Conservation (phyloP, 768 basidiomycete species). For the Termitomyces sp. region DNA sequence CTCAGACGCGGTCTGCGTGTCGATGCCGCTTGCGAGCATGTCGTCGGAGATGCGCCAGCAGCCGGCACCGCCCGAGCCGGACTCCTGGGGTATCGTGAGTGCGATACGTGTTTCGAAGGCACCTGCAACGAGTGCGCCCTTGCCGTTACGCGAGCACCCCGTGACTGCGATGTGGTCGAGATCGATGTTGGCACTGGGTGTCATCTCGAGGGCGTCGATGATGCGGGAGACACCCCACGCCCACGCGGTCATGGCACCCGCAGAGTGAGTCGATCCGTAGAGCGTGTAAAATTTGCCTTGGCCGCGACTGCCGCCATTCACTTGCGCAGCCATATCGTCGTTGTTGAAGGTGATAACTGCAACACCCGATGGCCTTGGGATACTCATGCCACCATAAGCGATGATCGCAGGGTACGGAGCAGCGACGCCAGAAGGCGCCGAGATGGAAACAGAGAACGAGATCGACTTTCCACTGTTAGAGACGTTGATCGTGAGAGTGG, state of each 20-base stretch:
- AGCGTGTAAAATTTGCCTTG: constrained; percentile 53
- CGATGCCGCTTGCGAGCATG: constrained; percentile 35
- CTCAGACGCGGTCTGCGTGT: constrained; percentile 50
- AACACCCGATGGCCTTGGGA: constrained; percentile 30
- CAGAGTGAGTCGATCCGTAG: constrained; percentile 41
- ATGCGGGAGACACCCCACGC: constrained; percentile 57
- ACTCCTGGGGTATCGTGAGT: constrained; percentile 59
- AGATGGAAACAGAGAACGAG: constrained; percentile 42
- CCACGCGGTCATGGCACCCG: constrained; percentile 56
- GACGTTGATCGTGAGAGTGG: constrained; percentile 44
- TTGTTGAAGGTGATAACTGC: constrained; percentile 50
- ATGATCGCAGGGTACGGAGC: constrained; percentile 51
- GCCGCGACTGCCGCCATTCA: constrained; percentile 39
- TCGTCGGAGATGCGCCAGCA: constrained; percentile 55
- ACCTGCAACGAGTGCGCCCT: constrained; percentile 54
- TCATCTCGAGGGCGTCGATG: constrained; percentile 53
- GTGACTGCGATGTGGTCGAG: constrained; percentile 45
- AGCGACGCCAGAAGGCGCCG: constrained; percentile 34
- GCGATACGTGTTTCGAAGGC: constrained; percentile 56
- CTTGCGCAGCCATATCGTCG: constrained; percentile 48
- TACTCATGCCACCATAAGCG: constrained; percentile 39
- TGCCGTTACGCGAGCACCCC: constrained; percentile 58
- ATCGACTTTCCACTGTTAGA: constrained; percentile 41
- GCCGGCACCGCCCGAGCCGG: constrained; percentile 54
- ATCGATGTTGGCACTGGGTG: constrained; percentile 42